These are phyloP conservation scores for Colletotrichum lupini DNA, from an alignment of 2,329 filamentous ascomycete genomes.

Conservation along the genomic window DNA sequence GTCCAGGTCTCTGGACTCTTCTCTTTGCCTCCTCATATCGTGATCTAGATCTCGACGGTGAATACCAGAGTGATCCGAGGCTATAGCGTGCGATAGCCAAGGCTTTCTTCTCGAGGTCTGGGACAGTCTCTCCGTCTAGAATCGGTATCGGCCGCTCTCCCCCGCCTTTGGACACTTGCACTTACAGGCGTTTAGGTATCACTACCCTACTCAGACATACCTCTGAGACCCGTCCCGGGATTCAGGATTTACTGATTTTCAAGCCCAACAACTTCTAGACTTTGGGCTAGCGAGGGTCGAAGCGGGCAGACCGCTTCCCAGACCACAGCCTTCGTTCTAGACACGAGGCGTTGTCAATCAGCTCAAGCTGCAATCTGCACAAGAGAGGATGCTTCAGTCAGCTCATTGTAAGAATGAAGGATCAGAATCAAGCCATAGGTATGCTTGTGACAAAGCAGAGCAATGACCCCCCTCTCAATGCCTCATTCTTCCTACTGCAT, in stretches of 20 bases:
- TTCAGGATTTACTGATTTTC: neutral
- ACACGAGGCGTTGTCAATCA: too few relatives aligned
- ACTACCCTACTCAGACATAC: neutral
- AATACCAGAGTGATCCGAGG: neutral
- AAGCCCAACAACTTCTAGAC: neutral
- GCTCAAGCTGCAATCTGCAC: neutral
- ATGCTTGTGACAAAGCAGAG: neutral
- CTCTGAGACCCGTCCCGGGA: neutral
- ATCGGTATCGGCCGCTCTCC: neutral
- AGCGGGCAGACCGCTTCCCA: neutral
- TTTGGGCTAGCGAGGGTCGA: neutral
- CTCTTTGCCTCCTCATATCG: neutral
- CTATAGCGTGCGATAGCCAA: neutral
- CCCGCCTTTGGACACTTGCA: neutral
- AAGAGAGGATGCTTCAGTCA: neutral
- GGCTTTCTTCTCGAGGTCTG: neutral
- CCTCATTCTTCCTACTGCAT: neutral
- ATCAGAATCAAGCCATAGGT: neutral
- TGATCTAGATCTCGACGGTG: neutral
- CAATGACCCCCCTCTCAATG: neutral
- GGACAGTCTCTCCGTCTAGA: neutral
- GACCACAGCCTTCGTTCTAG: neutral
- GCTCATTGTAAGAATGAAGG: neutral
- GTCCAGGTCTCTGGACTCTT: neutral
- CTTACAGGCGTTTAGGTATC: neutral